A percentile compares a stretch with the other conserved stretches of the same genome.
phyloP scores from a whole-genome alignment of 1,139 yeast genomes.

The Candida freyschussii region DNA sequence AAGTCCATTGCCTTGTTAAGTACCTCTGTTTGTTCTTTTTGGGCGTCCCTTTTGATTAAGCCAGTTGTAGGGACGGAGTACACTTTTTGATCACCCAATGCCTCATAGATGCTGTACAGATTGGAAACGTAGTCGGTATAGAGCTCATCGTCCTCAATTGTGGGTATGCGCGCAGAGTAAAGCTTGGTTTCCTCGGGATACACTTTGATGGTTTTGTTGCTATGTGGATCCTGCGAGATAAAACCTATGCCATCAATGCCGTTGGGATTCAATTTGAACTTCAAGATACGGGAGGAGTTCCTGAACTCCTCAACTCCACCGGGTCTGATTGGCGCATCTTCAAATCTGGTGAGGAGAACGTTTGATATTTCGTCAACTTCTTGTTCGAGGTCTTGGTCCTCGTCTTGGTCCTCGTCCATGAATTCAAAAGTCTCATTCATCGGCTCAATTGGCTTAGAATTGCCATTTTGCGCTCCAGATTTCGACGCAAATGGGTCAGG shows the following conservation, averaged over 20 bases:
- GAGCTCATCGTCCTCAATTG: constrained; percentile 32
- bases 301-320: constrained; percentile 27
- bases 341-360: constrained; percentile 33
- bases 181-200: constrained; percentile 30
- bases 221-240: constrained; percentile 31
- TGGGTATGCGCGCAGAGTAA: constrained; percentile 36
- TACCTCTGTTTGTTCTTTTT: constrained; percentile 29
- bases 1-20: constrained; percentile 33
- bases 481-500: too few species aligned
- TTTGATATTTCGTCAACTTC: constrained; percentile 36
- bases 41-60: constrained; percentile 30
- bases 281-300: constrained; percentile 33
- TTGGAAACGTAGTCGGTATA: constrained; percentile 35
- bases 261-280: constrained; percentile 38
- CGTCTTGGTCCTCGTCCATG: constrained; percentile 15
- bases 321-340: constrained; percentile 32
- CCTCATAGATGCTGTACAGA: constrained; percentile 34
- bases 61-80: constrained; percentile 35
- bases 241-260: constrained; percentile 37
- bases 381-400: constrained; percentile 21
- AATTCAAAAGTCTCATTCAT: constrained; percentile 18
- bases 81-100: constrained; percentile 34
- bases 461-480: too few species aligned
- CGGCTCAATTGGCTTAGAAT: constrained; percentile 12
- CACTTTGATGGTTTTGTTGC: constrained; percentile 21